These are phyloP conservation scores for Boletus tomentosulus DNA, from an alignment of 768 basidiomycete species.

Conservation along the genomic window DNA sequence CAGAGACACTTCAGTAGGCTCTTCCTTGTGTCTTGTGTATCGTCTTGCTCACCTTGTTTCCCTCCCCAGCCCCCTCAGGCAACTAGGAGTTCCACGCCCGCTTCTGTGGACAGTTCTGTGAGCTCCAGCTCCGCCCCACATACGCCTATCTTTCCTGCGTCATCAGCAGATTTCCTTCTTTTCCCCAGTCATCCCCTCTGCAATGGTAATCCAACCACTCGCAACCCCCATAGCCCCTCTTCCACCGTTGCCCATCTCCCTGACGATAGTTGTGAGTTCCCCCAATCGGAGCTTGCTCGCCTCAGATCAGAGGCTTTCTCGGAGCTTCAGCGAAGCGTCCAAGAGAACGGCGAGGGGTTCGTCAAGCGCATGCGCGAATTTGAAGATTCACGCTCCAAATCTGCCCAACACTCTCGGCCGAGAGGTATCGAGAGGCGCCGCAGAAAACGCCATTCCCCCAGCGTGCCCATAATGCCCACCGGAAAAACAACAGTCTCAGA, in stretches of 20 bases:
- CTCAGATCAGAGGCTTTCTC: constrained; percentile 62
- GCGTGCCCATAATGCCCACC: constrained; percentile 10
- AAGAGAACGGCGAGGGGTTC: constrained; percentile 62
- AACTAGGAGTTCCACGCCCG: constrained; percentile 29
- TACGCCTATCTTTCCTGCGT: constrained; percentile 40
- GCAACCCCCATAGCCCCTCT: constrained; percentile 20
- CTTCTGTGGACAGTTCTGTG: constrained; percentile 28
- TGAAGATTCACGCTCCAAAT: constrained; percentile 49
- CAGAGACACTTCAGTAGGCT: constrained; percentile 43
- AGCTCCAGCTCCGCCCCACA: constrained; percentile 25
- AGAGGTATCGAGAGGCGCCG: constrained; percentile 41
- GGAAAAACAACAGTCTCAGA: constrained; percentile 27
- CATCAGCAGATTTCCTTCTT: constrained; percentile 48
- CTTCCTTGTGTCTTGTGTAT: neutral
- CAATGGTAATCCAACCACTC: constrained; percentile 5
- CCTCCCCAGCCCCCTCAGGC: constrained; percentile 12
- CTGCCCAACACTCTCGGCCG: constrained; percentile 34
- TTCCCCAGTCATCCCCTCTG: constrained; percentile 29
- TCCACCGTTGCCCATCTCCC: constrained; percentile 13
- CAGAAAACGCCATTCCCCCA: constrained; percentile 36
- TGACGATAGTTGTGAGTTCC: constrained; percentile 21
- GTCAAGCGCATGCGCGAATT: constrained; percentile 72
- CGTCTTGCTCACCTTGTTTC: constrained; percentile 4
- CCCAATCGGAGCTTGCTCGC: constrained; percentile 35
- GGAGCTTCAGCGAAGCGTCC: constrained; percentile 59